Evolutionary conservation across 768 basidiomycete genomes (phyloP), one percentile per base, ranked within the genome.

Genomic region (Tricholoma hemisulphureum): DNA sequence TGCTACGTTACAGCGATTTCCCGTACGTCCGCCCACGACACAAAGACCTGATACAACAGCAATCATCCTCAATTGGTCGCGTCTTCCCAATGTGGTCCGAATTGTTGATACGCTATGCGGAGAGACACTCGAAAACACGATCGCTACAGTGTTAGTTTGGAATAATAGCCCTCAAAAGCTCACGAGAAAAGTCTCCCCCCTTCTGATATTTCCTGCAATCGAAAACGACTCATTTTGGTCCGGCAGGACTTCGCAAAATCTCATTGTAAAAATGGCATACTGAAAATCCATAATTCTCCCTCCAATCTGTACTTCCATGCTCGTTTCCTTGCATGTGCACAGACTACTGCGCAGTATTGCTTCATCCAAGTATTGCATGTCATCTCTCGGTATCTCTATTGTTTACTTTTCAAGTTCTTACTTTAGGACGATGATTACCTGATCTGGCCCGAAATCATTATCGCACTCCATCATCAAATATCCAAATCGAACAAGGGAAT

Each of bases 361-460:
- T 88, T 88, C 65, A 74, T 87, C 45, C 87, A 87, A 73, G 85
- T 83, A 53, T 14, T 65, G 58, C 26, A n/a, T 51, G 16, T 26
- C 28, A 14, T 32, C 31, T 45, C 21, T 18, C 11, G 10, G 24
- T 39, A 39, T 45, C 57, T 53, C 35, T 31, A 29, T 21, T 56
- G 11, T 58, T 37, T 39, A 57, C 48, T 62, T 35, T 31, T 28
- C 21, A n/a, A n/a, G 48, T 34, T 51, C 48, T 37, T 28, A 58
- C n/a, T n/a, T n/a, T n/a, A 88, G 87, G 87, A 89, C 63, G 87
- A 89, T 63, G 88, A 88, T 67, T 88, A 83, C 65, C 72, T 88
- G 20, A 66, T 89, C 49, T 68, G 74, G 28, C 82, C 87, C 7
- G 81, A 85, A 60, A 74, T 86, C 29, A 79, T 88, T 57, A 73